Evolutionary conservation across 768 basidiomycete genomes (phyloP).

Genomic region (Pulveroboletus ravenelii): DNA sequence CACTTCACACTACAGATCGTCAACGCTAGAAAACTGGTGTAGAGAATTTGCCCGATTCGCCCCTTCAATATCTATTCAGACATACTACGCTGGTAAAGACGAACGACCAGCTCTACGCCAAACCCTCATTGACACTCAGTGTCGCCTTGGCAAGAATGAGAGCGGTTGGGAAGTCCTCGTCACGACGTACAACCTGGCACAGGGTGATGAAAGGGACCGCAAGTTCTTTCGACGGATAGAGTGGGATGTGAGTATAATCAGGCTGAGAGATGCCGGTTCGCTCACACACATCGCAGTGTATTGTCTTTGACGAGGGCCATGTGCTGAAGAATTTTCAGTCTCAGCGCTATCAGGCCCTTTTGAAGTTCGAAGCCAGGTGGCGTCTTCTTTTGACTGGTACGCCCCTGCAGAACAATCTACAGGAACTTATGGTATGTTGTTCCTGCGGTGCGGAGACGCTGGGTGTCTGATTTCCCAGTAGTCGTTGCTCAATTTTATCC

Average conservation of each 20-base stretch:
- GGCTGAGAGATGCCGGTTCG: neutral
- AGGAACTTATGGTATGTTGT: constrained; percentile 74
- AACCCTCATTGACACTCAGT: constrained; percentile 60
- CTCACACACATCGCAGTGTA: constrained; percentile 50
- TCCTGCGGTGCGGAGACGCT: constrained; percentile 1
- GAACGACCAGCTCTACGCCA: constrained; percentile 73
- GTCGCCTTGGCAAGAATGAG: constrained; percentile 40
- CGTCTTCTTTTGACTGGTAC: constrained; percentile 91
- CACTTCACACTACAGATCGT: constrained; percentile 53
- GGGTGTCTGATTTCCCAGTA: constrained; percentile 29
- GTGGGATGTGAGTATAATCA: constrained; percentile 74
- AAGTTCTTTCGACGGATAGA: constrained; percentile 89
- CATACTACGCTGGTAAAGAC: constrained; percentile 91
- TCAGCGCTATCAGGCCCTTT: constrained; percentile 87
- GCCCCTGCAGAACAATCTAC: constrained; percentile 87
- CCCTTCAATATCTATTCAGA: constrained; percentile 77
- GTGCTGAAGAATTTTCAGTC: constrained; percentile 96
- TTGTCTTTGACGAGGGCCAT: constrained; percentile 96
- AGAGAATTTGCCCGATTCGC: constrained; percentile 92
- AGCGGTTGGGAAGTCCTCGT: constrained; percentile 89
- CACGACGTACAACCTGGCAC: constrained; percentile 93
- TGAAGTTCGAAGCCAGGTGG: constrained; percentile 86
- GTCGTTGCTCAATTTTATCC: constrained; percentile 98
- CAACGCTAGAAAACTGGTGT: constrained; percentile 98
- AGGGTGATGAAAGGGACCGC: constrained; percentile 80